Base-by-base conservation (phyloP, 2,329 filamentous ascomycete genomes). In the Exophiala viscosa region DNA sequence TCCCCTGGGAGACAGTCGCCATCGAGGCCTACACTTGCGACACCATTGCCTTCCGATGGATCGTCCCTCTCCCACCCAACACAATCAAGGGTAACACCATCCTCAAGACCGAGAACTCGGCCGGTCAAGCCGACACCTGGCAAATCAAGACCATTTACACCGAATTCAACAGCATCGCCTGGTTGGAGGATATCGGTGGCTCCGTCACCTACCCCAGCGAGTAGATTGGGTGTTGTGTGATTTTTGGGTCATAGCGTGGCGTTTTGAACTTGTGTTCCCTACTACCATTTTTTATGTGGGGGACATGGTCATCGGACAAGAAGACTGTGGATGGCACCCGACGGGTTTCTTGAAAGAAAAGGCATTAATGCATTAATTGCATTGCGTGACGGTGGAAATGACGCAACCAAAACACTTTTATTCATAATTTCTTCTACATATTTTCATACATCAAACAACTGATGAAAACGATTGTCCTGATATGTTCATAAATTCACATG, bases 81-180 rank as follows among this genome's bases (percentile, higher is more conserved):
- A 55, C 61, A 8, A 65, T 66, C n/a, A 62, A 64, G 20, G 68
- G 68, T 23, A 64, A 70, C 44, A 64, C 64, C 23, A 63, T 68
- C 48, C 48, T 67, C 14, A 59, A 57, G n/a, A 59, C 61, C 38
- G 54, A 57, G 20, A 57, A 57, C 45, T 35, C 54, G 33, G 38
- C 48, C 17, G 48, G 45, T 9, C 14, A 57, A 36, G 49, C 54
- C 3, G 62, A 60, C 13, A 54, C 50, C 20, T 70, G 66, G 67
- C 64, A 64, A 58, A 62, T 70, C 52, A 58, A 63, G 57, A 62
- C 50, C 47, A 54, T 70, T 13, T 65, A 62, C 33, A 66, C 65
- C 31, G 69, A 71, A 59, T 70, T 69, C 59, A 69, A 70, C 62
- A 59, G 55, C 50, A 47, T 54, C 17, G 28, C 55, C 23, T 60